phyloP scores from a whole-genome alignment of 2,329 filamentous ascomycete genomes.

The Calycina marina region DNA sequence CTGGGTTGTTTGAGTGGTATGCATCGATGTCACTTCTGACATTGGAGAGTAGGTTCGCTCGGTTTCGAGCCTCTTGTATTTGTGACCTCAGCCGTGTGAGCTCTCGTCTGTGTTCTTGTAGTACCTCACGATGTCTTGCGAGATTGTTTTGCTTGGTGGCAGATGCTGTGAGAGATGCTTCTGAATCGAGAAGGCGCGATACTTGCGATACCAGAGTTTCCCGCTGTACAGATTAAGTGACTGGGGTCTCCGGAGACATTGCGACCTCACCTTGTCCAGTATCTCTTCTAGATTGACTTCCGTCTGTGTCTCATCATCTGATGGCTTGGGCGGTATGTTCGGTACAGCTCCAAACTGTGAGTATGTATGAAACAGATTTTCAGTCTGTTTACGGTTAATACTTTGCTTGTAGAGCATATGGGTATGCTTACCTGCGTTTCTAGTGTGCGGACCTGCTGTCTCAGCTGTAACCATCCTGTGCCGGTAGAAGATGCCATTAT shows the following conservation, averaged over 20 bases:
- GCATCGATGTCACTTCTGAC: conserved; percentile 86
- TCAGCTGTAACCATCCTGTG: conserved; percentile 76
- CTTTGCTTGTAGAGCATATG: no score
- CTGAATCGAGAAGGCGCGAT: conserved; percentile 79
- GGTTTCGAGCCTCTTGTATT: conserved; percentile 66
- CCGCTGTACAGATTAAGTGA: conserved; percentile 40
- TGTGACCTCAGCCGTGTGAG: conserved; percentile 58
- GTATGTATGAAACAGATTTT: conserved; percentile 70
- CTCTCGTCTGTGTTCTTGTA: conserved; percentile 75
- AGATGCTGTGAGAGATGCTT: conserved; percentile 72
- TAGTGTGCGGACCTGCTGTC: conserved; percentile 76
- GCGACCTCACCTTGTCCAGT: conserved; percentile 54
- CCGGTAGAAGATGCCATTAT: conserved; percentile 20
- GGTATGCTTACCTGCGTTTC: conserved; percentile 90
- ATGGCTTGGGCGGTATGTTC: conserved; percentile 68
- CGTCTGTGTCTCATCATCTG: conserved; percentile 67
- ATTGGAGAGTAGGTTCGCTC: conserved; percentile 78
- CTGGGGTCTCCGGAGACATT: no score
- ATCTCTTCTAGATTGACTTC: conserved; percentile 75
- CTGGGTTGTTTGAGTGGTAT: conserved; percentile 71
- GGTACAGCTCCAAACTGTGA: conserved; percentile 77
- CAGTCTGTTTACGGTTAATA: no score
- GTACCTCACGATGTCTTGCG: conserved; percentile 76
- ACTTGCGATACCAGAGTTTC: conserved; percentile 72
- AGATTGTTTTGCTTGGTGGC: conserved; percentile 97